Base-by-base conservation (phyloP, 805 yeast species). In the Lachancea kluyveri region DNA sequence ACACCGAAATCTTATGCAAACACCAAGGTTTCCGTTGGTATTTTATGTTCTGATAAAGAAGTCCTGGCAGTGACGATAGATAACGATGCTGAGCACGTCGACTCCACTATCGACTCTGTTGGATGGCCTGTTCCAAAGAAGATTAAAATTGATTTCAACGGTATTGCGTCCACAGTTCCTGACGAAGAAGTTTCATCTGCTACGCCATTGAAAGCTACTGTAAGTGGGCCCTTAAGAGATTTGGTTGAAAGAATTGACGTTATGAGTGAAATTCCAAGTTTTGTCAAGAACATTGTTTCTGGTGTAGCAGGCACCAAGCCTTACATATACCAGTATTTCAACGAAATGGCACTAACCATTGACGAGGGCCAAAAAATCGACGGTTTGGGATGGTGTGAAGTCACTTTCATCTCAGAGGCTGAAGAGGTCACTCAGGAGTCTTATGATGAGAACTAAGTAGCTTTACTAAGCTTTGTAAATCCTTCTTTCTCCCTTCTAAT, bases 241-340 rank as follows among this genome's bases (percentile, higher is more conserved):
- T 61, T 84, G 39, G 76, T 85, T 31, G 96, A 86, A 64, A 77
- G 97, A 55, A 88, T 92, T 37, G 98, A 92, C 61, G 97, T 92
- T 38, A 87, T 92, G 96, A 84, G 87, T 31, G 97, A 92, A 63
- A 79, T 92, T 37, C 98, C 98, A 17, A 79, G 75, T 42, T 87
- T 92, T 60, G 94, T 92, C 45, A 92, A 90, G 64, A 82, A 79
- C 48, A 82, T 92, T 37, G 97, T 85, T 27, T 77, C 88, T 41
- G 95, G 95, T 37, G 94, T 90, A 33, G 92, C 92, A 10, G 98
- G 97, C 30, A 79, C 97, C 17, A 84, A 81, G 56, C 98, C 98
- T n/a, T 90, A 74, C 65, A 90, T 92, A 50, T 92, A 88, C 62
- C 97, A 92, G 65, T 92, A 75, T 64, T 73, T 80, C 56, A 79